These are phyloP conservation scores for Pelargonium australe DNA, from an alignment of 441 rosid species.

Conservation along the genomic window DNA sequence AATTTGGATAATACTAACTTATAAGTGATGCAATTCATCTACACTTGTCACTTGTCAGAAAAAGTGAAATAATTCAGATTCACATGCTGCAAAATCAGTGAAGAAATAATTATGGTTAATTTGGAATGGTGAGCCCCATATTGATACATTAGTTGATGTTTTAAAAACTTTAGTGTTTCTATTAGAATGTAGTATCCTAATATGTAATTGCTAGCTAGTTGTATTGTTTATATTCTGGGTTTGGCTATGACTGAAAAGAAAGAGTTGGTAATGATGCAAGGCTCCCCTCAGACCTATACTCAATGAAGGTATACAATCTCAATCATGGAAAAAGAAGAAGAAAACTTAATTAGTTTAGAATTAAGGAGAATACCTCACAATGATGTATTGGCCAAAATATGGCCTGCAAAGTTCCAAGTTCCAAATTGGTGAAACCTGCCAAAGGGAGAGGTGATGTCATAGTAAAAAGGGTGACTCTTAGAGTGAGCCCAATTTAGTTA, in stretches of 20 bases:
- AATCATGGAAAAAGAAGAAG: not conserved
- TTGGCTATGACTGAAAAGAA: too few relatives aligned
- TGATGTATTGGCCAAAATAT: not conserved
- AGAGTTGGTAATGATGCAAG: too few relatives aligned
- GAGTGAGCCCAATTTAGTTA: not conserved
- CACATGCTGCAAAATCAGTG: slow-evolving; percentile 4
- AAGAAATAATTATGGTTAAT: not conserved
- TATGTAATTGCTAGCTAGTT: not conserved
- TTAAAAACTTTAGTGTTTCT: not conserved
- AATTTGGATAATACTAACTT: not conserved
- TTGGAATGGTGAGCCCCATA: not conserved
- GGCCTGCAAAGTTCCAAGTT: slow-evolving; percentile 7
- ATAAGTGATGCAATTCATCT: not conserved
- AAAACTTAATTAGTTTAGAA: not conserved
- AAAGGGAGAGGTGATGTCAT: not conserved
- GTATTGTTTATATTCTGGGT: not conserved
- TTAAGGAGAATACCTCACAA: not conserved
- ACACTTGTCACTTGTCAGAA: not conserved
- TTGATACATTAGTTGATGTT: not conserved
- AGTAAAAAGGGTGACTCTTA: not conserved
- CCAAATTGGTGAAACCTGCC: not conserved
- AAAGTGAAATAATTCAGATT: not conserved
- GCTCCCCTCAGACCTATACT: too few relatives aligned
- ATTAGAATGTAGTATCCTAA: not conserved
- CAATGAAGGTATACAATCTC: too few relatives aligned